phyloP scores from a whole-genome alignment of 148 eudicot genomes.

The Oxyria digyna region DNA sequence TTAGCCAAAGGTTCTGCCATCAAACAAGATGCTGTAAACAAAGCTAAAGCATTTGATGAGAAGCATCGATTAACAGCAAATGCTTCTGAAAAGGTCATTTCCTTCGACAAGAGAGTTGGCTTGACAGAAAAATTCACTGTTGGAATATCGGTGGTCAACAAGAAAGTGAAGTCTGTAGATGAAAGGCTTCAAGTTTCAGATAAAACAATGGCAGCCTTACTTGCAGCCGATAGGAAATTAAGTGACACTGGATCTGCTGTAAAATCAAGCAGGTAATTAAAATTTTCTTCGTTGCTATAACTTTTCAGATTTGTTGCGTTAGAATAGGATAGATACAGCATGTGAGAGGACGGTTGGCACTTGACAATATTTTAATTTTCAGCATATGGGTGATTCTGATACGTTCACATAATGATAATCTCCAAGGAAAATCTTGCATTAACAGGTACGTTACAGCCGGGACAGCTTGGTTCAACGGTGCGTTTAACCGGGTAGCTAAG shows the following conservation, averaged over 20 bases:
- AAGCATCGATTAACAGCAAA: constrained; percentile 75
- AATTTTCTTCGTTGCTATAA: background rate
- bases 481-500: constrained; percentile 77
- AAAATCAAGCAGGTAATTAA: constrained; percentile 86
- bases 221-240: constrained; percentile 92
- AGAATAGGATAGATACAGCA: background rate
- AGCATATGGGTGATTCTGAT: background rate
- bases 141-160: constrained; percentile 84
- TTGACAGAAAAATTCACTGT: constrained; percentile 72
- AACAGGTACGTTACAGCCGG: constrained; percentile 80
- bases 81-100: constrained; percentile 77
- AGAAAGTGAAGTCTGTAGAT: constrained; percentile 92
- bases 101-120: constrained; percentile 79
- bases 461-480: constrained; percentile 87
- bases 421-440: background rate
- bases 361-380: background rate
- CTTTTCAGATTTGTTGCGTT: background rate
- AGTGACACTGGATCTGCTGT: constrained; percentile 86
- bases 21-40: constrained; percentile 75
- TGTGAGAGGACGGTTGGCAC: background rate
- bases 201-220: constrained; percentile 85
- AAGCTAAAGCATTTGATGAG: constrained; percentile 95
- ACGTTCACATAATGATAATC: background rate
- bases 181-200: constrained; percentile 92
- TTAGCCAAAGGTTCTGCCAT: constrained; percentile 90